These are phyloP conservation scores for Solanum boliviense DNA, from an alignment of 257 asterid species.

Conservation along the genomic window DNA sequence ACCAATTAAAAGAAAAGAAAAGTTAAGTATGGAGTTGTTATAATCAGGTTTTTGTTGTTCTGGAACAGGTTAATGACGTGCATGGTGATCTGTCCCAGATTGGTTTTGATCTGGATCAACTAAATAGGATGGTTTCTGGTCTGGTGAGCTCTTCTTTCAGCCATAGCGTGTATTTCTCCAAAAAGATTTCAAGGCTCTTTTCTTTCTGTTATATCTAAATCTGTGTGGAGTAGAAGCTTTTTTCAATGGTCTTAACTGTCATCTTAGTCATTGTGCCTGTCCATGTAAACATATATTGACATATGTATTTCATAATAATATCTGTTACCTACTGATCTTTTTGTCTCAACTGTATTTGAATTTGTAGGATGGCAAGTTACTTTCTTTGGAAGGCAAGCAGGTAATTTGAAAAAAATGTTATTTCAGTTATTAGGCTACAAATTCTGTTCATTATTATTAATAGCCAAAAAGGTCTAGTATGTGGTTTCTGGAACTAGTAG, in stretches of 20 bases:
- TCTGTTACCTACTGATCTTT: neutral
- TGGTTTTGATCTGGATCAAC: conserved; percentile 37
- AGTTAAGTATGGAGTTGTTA: neutral
- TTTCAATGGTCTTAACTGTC: neutral
- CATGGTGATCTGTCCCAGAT: conserved; percentile 59
- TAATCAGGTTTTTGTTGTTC: neutral
- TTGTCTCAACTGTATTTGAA: neutral
- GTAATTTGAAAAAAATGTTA: conserved; percentile 9
- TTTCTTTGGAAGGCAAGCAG: conserved; percentile 69
- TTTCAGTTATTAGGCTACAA: neutral
- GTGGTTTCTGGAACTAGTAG: neutral
- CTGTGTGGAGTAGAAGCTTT: neutral
- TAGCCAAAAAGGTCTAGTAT: neutral
- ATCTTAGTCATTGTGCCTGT: neutral
- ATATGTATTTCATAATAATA: neutral
- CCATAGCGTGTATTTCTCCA: neutral
- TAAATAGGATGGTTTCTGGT: conserved; percentile 53
- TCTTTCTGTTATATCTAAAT: neutral
- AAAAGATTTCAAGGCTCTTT: neutral
- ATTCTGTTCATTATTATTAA: neutral
- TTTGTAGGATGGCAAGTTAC: conserved; percentile 66
- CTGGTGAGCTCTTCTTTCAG: conserved; percentile 39
- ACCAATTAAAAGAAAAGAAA: neutral
- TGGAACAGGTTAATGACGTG: conserved; percentile 49
- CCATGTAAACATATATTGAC: too few relatives aligned